Conservation (phyloP, 2,329 filamentous ascomycete genomes). For the Neocatenulostroma microsporum region DNA sequence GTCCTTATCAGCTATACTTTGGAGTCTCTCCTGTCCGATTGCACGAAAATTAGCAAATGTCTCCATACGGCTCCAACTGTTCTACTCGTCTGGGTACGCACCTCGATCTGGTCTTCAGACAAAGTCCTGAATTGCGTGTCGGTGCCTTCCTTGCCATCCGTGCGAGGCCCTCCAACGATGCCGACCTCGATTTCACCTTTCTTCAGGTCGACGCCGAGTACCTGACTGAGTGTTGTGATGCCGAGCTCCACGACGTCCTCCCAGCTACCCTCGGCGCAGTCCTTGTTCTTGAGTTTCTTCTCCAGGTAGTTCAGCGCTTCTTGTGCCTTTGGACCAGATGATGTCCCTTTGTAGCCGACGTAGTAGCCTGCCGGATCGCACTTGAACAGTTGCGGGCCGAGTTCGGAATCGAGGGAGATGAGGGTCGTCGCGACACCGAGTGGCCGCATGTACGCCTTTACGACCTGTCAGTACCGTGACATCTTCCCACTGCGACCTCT, state of each 20-base stretch:
- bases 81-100: too few relatives aligned
- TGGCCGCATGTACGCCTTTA: slow-evolving; percentile 90
- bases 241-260: slow-evolving; percentile 96
- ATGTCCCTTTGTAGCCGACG: slow-evolving; percentile 95
- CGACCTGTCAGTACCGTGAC: slow-evolving; percentile 27
- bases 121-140: slow-evolving; percentile 74
- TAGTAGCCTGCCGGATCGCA: slow-evolving; percentile 98
- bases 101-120: slow-evolving; percentile 96
- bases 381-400: slow-evolving; percentile 93
- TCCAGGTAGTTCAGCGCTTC: slow-evolving; percentile 97
- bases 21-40: slow-evolving; percentile 93
- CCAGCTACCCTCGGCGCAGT: slow-evolving; percentile 83
- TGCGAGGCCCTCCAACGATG: slow-evolving; percentile 80
- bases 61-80: too few relatives aligned
- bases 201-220: slow-evolving; percentile 99
- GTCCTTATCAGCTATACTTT: slow-evolving; percentile 98
- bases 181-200: slow-evolving; percentile 98
- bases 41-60: too few relatives aligned
- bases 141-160: slow-evolving; percentile 75
- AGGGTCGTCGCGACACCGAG: slow-evolving; percentile 92
- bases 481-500: slow-evolving; percentile 3
- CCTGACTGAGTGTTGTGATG: slow-evolving; percentile 89
- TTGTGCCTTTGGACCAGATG: slow-evolving; percentile 95
- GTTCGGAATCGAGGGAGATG: slow-evolving; percentile 87
- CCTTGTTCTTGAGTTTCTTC: slow-evolving; percentile 99